Conservation (phyloP, 1,139 yeast genomes). For the Diutina pseudorugosa region DNA sequence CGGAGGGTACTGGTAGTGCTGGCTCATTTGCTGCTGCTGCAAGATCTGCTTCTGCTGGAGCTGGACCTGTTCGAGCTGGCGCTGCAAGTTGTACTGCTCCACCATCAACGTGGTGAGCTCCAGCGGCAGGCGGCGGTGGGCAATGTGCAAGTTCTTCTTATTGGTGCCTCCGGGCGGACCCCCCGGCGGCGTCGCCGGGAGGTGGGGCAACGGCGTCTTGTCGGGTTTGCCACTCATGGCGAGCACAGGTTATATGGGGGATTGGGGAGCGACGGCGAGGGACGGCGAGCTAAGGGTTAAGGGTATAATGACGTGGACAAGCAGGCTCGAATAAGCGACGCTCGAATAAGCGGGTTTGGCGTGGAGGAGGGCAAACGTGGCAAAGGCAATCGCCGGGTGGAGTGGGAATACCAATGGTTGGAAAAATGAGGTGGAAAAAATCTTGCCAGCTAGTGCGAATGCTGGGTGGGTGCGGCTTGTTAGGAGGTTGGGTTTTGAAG, state of each 20-base stretch:
- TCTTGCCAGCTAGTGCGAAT: too few relatives aligned
- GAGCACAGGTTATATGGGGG: not conserved
- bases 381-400: too few relatives aligned
- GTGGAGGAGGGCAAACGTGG: too few relatives aligned
- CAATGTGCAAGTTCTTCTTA: conserved; percentile 51
- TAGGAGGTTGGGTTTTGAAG: too few relatives aligned
- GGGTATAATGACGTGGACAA: too few relatives aligned
- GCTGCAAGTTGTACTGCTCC: conserved; percentile 85
- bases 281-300: too few relatives aligned
- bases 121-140: conserved; percentile 88
- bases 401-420: too few relatives aligned
- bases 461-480: too few relatives aligned
- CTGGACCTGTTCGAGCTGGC: conserved; percentile 83
- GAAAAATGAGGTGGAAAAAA: too few relatives aligned
- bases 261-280: not conserved
- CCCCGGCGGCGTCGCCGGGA: not conserved
- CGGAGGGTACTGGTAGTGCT: conserved; percentile 12
- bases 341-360: too few relatives aligned
- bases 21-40: conserved; percentile 40
- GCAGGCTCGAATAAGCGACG: too few relatives aligned
- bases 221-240: conserved; percentile 1
- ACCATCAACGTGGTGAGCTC: conserved; percentile 92
- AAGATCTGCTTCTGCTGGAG: conserved; percentile 84
- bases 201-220: not conserved
- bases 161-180: conserved; percentile 4